phyloP scores from a whole-genome alignment of 169 alveolate species.

The Cryptosporidium ryanae region DNA sequence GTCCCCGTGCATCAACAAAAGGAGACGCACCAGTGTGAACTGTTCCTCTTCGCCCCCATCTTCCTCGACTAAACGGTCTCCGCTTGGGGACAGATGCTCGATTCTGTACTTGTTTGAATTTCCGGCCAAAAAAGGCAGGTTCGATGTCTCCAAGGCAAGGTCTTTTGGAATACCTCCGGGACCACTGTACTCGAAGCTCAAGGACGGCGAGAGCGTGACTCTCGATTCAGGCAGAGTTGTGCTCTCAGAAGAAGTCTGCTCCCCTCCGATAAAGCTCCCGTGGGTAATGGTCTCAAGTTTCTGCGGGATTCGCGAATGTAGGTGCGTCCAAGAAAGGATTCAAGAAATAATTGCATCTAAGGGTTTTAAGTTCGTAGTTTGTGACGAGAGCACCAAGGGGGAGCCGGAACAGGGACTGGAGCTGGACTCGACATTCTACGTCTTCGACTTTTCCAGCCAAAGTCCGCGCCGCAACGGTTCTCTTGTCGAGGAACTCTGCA shows the following conservation, averaged over 20 bases:
- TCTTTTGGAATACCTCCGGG: slow-evolving; percentile 86
- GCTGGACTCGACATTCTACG: no score
- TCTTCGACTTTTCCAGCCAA: no score
- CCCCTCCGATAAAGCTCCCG: slow-evolving; percentile 79
- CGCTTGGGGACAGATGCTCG: not conserved
- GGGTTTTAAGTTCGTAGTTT: slow-evolving; percentile 7
- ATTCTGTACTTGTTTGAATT: slow-evolving; percentile 77
- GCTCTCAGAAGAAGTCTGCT: slow-evolving; percentile 87
- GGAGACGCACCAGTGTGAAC: not conserved
- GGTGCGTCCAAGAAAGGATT: not conserved
- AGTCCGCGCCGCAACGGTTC: no score
- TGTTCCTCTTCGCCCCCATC: not conserved
- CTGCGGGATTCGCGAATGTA: not conserved
- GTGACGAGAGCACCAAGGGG: no score
- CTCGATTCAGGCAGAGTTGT: slow-evolving; percentile 82
- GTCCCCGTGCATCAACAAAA: not conserved
- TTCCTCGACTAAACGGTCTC: no score
- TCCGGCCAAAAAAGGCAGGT: slow-evolving; percentile 81
- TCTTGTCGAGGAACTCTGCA: no score
- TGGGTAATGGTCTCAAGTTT: slow-evolving; percentile 76
- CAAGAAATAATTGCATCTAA: slow-evolving; percentile 1
- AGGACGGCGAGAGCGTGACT: slow-evolving; percentile 85
- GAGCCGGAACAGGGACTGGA: no score
- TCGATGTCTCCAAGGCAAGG: slow-evolving; percentile 83
- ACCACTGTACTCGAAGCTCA: slow-evolving; percentile 85